Evolutionary conservation across 2,329 filamentous ascomycete species (phyloP), one percentile per base, ranked within the genome.

Genomic region (Colletotrichum australisinense): DNA sequence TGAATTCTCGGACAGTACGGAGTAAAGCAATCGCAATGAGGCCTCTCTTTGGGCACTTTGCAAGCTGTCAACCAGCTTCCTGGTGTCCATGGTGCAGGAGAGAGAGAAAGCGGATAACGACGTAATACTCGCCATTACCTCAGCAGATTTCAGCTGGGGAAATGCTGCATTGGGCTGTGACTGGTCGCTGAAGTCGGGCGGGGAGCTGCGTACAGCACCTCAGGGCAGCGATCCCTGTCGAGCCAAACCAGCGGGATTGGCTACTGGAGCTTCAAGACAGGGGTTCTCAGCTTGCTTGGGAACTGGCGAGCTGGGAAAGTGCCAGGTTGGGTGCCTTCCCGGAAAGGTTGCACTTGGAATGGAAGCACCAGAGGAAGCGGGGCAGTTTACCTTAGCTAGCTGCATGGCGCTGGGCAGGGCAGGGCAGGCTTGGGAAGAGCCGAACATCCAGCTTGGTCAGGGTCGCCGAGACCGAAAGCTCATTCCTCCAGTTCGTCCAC

Each of bases 261-360:
- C 60, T 66, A 42, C 59, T 70, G 67, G 70, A 73, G 70, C 70
- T 70, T 28, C 16, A 6, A 32, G 30, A 46, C 67, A 73, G 32
- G 70, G 70, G 32, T 66, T 11, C 32, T 49, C 70, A 70, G 67
- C 70, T 73, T 73, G 70, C 30, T 70, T 65, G 60, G 60, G 46
- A 24, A 46, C 32, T 52, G 42, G 42, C 42, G 22, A 63, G 14
- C 28, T 32, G 30, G 22, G 56, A 59, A 38, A 56, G 9, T 49
- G 19, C 42, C 42, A 49, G 30, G 46, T 14, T 53, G 26, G 67
- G 67, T 73, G 70, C 42, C 70, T 60, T 70, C 70, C 70, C 60
- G 67, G 70, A 73, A 65, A 64, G 67, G 70, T 73, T 70, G 70
- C 70, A 73, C 55, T 72, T 35, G 64, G 58, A 72, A 63, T 69